A percentile compares a stretch with the other conserved stretches of the same genome.
phyloP scores from a whole-genome alignment of 2,329 filamentous ascomycete species.

The Lachnellula arida region DNA sequence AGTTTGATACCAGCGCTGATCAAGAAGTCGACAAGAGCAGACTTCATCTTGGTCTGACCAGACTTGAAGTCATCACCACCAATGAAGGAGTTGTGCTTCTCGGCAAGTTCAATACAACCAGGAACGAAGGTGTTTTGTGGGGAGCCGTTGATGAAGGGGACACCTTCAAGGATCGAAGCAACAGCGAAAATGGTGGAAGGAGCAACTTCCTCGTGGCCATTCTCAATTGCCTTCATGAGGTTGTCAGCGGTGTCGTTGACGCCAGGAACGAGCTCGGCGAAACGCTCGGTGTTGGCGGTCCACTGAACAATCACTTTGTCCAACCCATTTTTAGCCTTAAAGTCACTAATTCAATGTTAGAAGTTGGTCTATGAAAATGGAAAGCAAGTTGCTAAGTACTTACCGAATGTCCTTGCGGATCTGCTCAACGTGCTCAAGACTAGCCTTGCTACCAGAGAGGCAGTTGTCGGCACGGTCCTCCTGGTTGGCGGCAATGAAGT shows the following conservation, averaged over 20 bases:
- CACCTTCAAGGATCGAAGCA: conserved; percentile 82
- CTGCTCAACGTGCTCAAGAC: conserved; percentile 82
- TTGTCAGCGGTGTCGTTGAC: conserved; percentile 98
- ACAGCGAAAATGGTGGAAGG: conserved; percentile 96
- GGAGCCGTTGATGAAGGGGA: conserved; percentile 98
- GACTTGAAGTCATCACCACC: conserved; percentile 99
- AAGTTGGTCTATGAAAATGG: not conserved
- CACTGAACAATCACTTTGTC: conserved; percentile 97
- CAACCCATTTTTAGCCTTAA: conserved; percentile 78
- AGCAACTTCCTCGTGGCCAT: conserved; percentile 84
- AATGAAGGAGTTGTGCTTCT: conserved; percentile 83
- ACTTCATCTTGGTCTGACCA: conserved; percentile 99
- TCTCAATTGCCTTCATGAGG: conserved; percentile 79
- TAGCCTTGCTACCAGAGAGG: conserved; percentile 77
- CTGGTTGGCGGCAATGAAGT: conserved; percentile 99
- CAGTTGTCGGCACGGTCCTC: conserved; percentile 93
- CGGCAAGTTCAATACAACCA: conserved; percentile 82
- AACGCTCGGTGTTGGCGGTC: conserved; percentile 99
- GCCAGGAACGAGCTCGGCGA: conserved; percentile 78
- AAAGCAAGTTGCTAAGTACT: conserved; percentile 24
- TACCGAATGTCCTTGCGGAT: conserved; percentile 88
- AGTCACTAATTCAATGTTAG: conserved; percentile 53
- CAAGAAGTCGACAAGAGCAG: conserved; percentile 94
- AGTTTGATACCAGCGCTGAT: conserved; percentile 99
- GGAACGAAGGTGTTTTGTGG: conserved; percentile 99